Conservation (phyloP, 768 basidiomycete genomes). For the Leccinum rimulosum region DNA sequence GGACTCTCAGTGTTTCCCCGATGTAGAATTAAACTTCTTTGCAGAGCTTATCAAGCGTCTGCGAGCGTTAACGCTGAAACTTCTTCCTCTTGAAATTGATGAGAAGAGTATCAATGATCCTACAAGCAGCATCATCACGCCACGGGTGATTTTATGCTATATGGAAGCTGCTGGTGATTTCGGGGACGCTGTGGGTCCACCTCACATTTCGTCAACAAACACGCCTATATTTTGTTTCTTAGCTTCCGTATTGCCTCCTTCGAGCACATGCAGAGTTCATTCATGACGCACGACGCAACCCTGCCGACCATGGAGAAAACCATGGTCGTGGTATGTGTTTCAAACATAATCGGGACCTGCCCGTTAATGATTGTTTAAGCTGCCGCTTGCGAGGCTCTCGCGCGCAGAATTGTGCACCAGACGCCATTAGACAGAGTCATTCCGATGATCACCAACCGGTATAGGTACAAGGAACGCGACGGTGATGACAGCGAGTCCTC, state of each 20-base stretch:
- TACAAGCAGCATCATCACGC: constrained; percentile 82
- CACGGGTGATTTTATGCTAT: constrained; percentile 74
- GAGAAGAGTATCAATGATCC: constrained; percentile 62
- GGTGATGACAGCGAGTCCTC: constrained; percentile 72
- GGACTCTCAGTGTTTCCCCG: not conserved
- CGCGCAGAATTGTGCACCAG: constrained; percentile 74
- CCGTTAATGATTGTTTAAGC: constrained; percentile 41
- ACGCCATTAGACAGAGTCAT: constrained; percentile 61
- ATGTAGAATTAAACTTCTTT: not conserved
- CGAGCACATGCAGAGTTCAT: constrained; percentile 78
- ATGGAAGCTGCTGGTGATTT: constrained; percentile 85
- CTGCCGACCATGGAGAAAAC: constrained; percentile 88
- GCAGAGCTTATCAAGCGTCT: constrained; percentile 80
- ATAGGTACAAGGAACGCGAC: constrained; percentile 66
- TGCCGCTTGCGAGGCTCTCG: constrained; percentile 80
- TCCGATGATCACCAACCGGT: constrained; percentile 76
- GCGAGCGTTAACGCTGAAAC: constrained; percentile 66
- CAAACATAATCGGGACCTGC: not conserved
- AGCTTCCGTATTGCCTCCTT: constrained; percentile 83
- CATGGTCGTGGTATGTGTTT: constrained; percentile 60
- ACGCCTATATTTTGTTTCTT: constrained; percentile 1
- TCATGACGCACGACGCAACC: constrained; percentile 76
- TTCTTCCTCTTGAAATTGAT: constrained; percentile 83
- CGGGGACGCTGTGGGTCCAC: constrained; percentile 63
- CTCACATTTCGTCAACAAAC: not conserved